Evolutionary conservation across 163 green algal species (phyloP), one percentile per base, ranked within the genome.

Genomic region (Trebouxiophyceae sp.): DNA sequence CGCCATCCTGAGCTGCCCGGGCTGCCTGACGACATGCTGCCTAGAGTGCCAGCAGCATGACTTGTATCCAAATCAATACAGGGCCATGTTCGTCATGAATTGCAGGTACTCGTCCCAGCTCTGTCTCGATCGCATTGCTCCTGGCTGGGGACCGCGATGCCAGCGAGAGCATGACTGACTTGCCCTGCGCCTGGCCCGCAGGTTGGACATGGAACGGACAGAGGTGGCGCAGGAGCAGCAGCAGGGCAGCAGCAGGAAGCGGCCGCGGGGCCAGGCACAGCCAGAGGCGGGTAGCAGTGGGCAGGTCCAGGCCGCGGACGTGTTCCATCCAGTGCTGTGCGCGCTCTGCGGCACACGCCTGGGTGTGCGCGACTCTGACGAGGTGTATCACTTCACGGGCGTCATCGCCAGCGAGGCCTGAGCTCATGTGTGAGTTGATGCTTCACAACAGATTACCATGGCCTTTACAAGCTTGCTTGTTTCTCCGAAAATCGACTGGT

Each of bases 31-130:
- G 8, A 91, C 81, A 1, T 45, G 93, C 1, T 93, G 83, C 69
- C 65, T 92, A 3, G 85, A 94, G 62, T 95, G 87, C 70, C 87
- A 95, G 68, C 78, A 81, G 63, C 89, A 93, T 54, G 74, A 65
- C 7, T 54, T 73, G 39, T 72, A 74, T 24, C 57, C 79, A 2
- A 59, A 75, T 33, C 83, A 91, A 62, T 95, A 83, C 62, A 71
- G 87, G 0, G 87, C 87, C 31, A 90, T 95, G 84, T 91, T 95
- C 62, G 86, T 89, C 16, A 82, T 78, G 63, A 93, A 93, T 67
- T 89, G 79, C 69, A 66, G 57, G 62, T 80, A 77, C 33, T 45
- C n/a, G 30, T 58, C 24, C 28, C 33, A 32, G 62, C 5, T 33
- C 28, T 22, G 12, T 19, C 47, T 26, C 1, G 47, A 50, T 50